Percentiles rank a stretch among this genome's conserved stretches.
phyloP scores from a whole-genome alignment of 345 rosid species.

The Citrus mangshanensis region DNA sequence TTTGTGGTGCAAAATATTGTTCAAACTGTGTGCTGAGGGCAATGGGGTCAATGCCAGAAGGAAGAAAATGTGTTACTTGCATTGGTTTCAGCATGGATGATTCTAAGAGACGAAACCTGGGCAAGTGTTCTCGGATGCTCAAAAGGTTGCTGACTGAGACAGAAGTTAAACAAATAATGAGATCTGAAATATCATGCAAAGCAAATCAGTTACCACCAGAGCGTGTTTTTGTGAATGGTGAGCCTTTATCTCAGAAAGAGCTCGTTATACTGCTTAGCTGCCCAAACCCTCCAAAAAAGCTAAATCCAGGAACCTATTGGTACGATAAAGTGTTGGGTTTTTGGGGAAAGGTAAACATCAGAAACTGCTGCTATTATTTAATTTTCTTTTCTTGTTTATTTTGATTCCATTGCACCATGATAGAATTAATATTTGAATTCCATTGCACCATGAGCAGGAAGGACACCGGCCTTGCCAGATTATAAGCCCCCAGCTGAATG shows the following conservation, averaged over 20 bases:
- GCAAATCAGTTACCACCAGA: slow-evolving; percentile 74
- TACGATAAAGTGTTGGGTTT: slow-evolving; percentile 78
- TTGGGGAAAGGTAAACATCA: slow-evolving; percentile 84
- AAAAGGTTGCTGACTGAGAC: slow-evolving; percentile 42
- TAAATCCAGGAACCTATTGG: slow-evolving; percentile 82
- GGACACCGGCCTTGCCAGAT: slow-evolving; percentile 81
- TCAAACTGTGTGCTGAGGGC: slow-evolving; percentile 64
- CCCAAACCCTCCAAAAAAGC: slow-evolving; percentile 61
- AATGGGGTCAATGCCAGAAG: slow-evolving; percentile 98
- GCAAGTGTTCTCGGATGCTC: slow-evolving; percentile 62
- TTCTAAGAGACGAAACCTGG: slow-evolving; percentile 50
- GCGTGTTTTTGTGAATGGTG: slow-evolving; percentile 52
- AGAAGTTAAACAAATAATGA: slow-evolving; percentile 60
- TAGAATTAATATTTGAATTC: slow-evolving; percentile 17
- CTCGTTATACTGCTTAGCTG: slow-evolving; percentile 54
- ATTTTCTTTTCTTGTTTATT: background rate
- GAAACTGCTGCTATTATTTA: slow-evolving; percentile 1
- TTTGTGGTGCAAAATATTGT: slow-evolving; percentile 84
- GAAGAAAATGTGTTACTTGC: slow-evolving; percentile 80
- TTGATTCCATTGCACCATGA: slow-evolving; percentile 3
- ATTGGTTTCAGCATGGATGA: slow-evolving; percentile 69
- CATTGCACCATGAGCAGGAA: slow-evolving; percentile 38
- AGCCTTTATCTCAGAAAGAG: slow-evolving; percentile 46
- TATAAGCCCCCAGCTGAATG: slow-evolving; percentile 45
- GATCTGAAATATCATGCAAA: slow-evolving; percentile 49